Base-by-base conservation (phyloP, 2,329 filamentous ascomycete species). In the Phaeosphaeriaceae sp. region DNA sequence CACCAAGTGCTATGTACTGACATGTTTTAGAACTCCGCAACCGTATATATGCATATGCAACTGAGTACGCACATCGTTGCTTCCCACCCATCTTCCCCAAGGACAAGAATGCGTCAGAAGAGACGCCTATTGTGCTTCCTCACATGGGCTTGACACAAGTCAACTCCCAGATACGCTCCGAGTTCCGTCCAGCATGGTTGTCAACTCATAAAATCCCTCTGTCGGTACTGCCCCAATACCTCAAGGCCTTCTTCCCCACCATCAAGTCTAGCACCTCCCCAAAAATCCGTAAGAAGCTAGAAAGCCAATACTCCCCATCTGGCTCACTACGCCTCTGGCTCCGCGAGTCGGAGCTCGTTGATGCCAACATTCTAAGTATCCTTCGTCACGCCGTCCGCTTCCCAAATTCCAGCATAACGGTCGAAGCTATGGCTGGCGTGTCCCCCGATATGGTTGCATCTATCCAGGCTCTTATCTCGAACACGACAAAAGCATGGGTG, bases 121-220 rank as follows among this genome's bases (percentile, higher is more conserved):
- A 24, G 3, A n/a, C 27, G 11, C 25, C 13, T 1, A 13, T 21
- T 6, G 21, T 19, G 48, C 27, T 72, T 13, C 69, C 70, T 3
- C 69, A 62, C 51, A 57, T 70, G 7, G 58, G 54, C 15, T 40
- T 71, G 2, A 69, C 66, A 1, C 71, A 75, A 42, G 56, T 56
- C 0, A 72, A 67, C 42, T 21, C 51, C 9, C 51, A 57, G 10
- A 65, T 74, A 9, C 67, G 71, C n/a, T 56, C 54, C 3, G 71
- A 73, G 17, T 74, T 75, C 24, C 68, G 67, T 19, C 60, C 62
- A 2, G 57, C 60, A 21, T 75, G 71, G 69, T 53, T 73, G n/a
- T 56, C 62, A 0, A 59, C 54, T 0, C 64, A 72, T 42, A 52
- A 47, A 2, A 64, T 73, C n/a, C 63, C 62, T 2, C 54, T 73